Conservation (phyloP, 2,329 filamentous ascomycete genomes). For the Coniochaeta ligniaria region DNA sequence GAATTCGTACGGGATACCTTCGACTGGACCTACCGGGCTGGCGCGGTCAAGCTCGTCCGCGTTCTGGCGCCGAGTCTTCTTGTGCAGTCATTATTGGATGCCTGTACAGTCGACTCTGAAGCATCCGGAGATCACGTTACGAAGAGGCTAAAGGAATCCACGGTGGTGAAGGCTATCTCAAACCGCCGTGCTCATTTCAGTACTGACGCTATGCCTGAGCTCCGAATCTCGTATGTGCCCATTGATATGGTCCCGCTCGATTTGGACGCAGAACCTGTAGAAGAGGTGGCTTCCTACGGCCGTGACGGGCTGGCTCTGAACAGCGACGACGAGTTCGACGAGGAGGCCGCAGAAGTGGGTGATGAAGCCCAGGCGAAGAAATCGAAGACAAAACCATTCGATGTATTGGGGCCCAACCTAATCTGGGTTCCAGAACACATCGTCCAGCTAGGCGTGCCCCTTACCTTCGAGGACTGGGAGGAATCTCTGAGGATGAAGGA, state of each 20-base stretch:
- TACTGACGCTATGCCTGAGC: slow-evolving; percentile 68
- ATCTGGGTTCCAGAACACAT: slow-evolving; percentile 63
- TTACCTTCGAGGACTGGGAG: slow-evolving; percentile 60
- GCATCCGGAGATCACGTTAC: slow-evolving; percentile 21
- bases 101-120: slow-evolving; percentile 10
- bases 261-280: slow-evolving; percentile 63
- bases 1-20: slow-evolving; percentile 73
- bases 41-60: slow-evolving; percentile 78
- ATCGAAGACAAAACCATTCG: slow-evolving; percentile 39
- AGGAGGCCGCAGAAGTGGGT: slow-evolving; percentile 12
- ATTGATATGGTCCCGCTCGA: slow-evolving; percentile 71
- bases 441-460: slow-evolving; percentile 56
- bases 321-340: slow-evolving; percentile 58
- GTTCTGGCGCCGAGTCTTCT: slow-evolving; percentile 73
- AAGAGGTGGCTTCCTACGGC: slow-evolving; percentile 37
- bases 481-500: slow-evolving; percentile 24
- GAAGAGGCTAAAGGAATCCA: slow-evolving; percentile 36
- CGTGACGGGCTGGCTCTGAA: slow-evolving; percentile 52
- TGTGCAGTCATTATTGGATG: slow-evolving; percentile 44
- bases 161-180: slow-evolving; percentile 59
- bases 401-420: slow-evolving; percentile 59
- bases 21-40: slow-evolving; percentile 73
- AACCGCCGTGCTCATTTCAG: slow-evolving; percentile 62
- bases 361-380: slow-evolving; percentile 13
- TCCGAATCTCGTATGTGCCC: slow-evolving; percentile 74